Evolutionary conservation across 2,329 filamentous ascomycete genomes (phyloP).

Genomic region (Shiraia bambusicola): DNA sequence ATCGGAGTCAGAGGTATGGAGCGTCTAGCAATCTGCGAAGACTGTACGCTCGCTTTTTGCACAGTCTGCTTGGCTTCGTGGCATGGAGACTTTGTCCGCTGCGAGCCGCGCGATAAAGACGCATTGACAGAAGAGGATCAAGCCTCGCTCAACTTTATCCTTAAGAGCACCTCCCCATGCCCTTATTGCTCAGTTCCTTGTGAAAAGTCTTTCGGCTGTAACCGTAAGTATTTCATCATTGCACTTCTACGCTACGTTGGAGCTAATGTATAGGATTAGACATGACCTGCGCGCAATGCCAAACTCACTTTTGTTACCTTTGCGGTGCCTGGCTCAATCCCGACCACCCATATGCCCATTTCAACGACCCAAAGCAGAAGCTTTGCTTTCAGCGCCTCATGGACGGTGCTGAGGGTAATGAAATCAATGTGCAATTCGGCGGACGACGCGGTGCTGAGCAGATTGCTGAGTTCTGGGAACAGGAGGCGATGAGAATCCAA

Average conservation of each 20-base stretch:
- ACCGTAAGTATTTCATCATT: conserved; percentile 75
- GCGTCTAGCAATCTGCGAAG: conserved; percentile 79
- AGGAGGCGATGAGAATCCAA: conserved; percentile 40
- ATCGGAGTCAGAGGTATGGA: conserved; percentile 57
- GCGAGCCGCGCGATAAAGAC: conserved; percentile 63
- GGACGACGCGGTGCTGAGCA: conserved; percentile 49
- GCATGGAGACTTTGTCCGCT: conserved; percentile 86
- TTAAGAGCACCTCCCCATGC: conserved; percentile 79
- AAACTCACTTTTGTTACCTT: conserved; percentile 92
- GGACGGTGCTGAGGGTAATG: conserved; percentile 82
- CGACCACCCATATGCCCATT: conserved; percentile 83
- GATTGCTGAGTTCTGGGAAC: conserved; percentile 41
- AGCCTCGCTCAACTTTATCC: conserved; percentile 81
- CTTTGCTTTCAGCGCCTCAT: conserved; percentile 81
- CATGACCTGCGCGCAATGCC: conserved; percentile 90
- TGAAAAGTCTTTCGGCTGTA: conserved; percentile 92
- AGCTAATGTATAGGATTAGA: conserved; percentile 55
- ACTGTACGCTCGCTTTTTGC: conserved; percentile 76
- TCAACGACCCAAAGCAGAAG: conserved; percentile 67
- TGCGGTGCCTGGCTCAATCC: conserved; percentile 85
- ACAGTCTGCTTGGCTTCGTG: conserved; percentile 73
- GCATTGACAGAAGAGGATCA: conserved; percentile 83
- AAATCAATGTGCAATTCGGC: conserved; percentile 47
- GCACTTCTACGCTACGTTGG: conserved; percentile 46
- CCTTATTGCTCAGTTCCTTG: conserved; percentile 82